Evolutionary conservation across 1,139 yeast genomes (phyloP), one percentile per base, ranked within the genome.

Genomic region (Yamadazyma conglobata): DNA sequence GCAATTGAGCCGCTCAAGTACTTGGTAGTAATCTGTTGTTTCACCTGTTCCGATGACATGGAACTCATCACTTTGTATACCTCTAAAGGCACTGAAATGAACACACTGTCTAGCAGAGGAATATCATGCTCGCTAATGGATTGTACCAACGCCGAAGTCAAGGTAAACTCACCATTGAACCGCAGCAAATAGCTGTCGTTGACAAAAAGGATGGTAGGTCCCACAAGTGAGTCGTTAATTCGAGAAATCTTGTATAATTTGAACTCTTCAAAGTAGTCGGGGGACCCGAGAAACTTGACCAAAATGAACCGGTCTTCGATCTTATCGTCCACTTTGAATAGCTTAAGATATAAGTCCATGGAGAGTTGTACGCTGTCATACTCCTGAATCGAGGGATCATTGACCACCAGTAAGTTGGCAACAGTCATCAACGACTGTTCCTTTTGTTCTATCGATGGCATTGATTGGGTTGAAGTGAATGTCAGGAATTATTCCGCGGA

Each of bases 211-310:
- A 72, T 56, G 10, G 58, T 46, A 28, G 56, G 38, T 12, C 48
- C 19, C 21, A 42, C 20, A 2, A 45, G 29, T 10, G 43, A 43
- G 13, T 49, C 47, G 26, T 55, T 51, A 10, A 69, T 56, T 8
- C 54, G 35, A 9, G 54, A 46, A n/a, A 72, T 50, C 30, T 60
- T 63, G 40, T 55, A 66, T 10, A 73, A 45, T 33, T 55, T 56
- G 44, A 52, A 62, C 7, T 52, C 50, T 10, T 47, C 46, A 35
- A 71, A 68, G 35, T 52, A 52, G 32, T 62, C 68, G 0, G 77
- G 73, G 1, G 70, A 57, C 0, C 78, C 79, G 19, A 70, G 39
- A 17, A 70, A 50, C 43, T 64, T 64, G 26, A 66, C 52, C 37
- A 60, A 45, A 1, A 63, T 56, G 36, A 40, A 64, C 13, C 27